Evolutionary conservation across 768 basidiomycete genomes (phyloP).

Genomic region (Strobilomyces confusus): DNA sequence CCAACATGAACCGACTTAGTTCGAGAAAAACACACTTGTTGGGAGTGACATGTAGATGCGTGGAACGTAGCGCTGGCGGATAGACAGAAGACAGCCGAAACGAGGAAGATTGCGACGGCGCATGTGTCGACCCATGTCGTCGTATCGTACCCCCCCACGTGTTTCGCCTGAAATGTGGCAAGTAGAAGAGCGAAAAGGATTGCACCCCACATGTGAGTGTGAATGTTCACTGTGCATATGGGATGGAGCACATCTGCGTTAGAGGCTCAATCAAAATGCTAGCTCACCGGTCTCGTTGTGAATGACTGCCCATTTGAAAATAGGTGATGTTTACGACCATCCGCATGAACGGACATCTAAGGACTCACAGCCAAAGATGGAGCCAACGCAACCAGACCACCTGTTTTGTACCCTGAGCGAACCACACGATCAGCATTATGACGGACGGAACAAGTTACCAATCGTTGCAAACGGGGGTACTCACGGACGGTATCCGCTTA

Average conservation of each 20-base stretch:
- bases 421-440: not conserved
- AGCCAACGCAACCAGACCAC: conserved; percentile 59
- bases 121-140: conserved; percentile 59
- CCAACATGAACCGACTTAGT: not conserved
- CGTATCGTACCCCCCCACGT: conserved; percentile 48
- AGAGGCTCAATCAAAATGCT: not conserved
- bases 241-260: conserved; percentile 5
- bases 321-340: conserved; percentile 16
- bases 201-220: conserved; percentile 74
- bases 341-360: conserved; percentile 9
- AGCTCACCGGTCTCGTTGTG: conserved; percentile 73
- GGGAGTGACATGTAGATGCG: conserved; percentile 67
- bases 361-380: conserved; percentile 64
- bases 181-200: conserved; percentile 56
- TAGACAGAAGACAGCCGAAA: conserved; percentile 71
- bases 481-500: conserved; percentile 67
- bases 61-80: conserved; percentile 71
- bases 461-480: conserved; percentile 10
- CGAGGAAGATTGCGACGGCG: conserved; percentile 62
- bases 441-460: conserved; percentile 5
- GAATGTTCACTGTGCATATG: conserved; percentile 68
- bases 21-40: conserved; percentile 43
- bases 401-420: conserved; percentile 49
- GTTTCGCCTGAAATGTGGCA: conserved; percentile 46
- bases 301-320: conserved; percentile 44